Evolutionary conservation across 306 rosid genomes (phyloP), one percentile per base, ranked within the genome.

Genomic region (Rosa rugosa): DNA sequence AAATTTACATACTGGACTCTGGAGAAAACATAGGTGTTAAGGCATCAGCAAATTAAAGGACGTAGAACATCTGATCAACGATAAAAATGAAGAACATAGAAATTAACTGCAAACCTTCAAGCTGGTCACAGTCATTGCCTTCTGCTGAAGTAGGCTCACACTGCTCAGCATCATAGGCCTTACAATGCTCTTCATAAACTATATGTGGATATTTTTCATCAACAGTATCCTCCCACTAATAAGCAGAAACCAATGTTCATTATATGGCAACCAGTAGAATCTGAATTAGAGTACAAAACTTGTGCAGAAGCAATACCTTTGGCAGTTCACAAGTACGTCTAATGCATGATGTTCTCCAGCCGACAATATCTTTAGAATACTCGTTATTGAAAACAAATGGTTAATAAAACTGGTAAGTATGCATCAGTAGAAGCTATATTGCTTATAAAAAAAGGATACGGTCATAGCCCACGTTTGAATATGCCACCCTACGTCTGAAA

Each of bases 311-410:
- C 50, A 63, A 68, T 86, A 96, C 99, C 98, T 90, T 91, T 18
- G 98, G 98, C 79, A 93, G 93, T 75, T 96, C 99, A 73, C 76
- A 81, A 54, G 85, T 80, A 42, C 97, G 90, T 78, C 99, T 83
- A 80, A 96, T 96, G 68, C 86, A 83, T 57, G 99, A 89, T 76
- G 99, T 96, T 91, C 98, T 93, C 99, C 99, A 96, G 81, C 99
- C 99, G 73, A 96, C 99, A 64, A 96, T 89, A 86, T 93, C 99
- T 95, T 76, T 53, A 77, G 3, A 40, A 36, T 69, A n/a, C 47
- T 83, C 34, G 64, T 91, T 75, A 89, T 56, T 83, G 88, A 78
- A 81, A 84, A 81, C 88, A 85, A 72, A 49, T 46, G 1, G 56
- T 57, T 25, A 40, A 68, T n/a, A 65, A 62, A 44, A 73, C 17